Base-by-base conservation (phyloP, 1,139 yeast species). In the Suhomyces wounanorum region DNA sequence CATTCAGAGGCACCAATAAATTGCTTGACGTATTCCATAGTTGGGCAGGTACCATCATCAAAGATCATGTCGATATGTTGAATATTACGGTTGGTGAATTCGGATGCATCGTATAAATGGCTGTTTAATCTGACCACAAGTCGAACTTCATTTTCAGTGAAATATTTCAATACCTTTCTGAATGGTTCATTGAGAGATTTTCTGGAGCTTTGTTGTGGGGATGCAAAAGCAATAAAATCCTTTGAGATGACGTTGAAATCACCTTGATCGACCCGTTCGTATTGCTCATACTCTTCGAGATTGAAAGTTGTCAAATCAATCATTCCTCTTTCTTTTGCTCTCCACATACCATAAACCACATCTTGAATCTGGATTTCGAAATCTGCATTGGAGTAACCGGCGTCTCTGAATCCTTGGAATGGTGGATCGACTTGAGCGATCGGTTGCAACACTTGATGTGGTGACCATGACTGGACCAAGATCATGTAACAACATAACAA, bases 31-130 rank as follows among this genome's bases (percentile, higher is more conserved):
- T 85, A 89, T 17, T 91, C 95, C 81, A 94, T 79, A 11, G 96
- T 89, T 11, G 99, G 99, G 65, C 98, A 94, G 1, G 99, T 92
- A 28, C 99, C 99, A 68, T 94, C 99, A 62, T 94, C 99, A 67
- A 94, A 94, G 43, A 94, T 89, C 89, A 94, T 87, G 67, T 94
- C 99, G 38, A 92, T 76, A 66, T 94, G 99, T 62, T 88, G 86
- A 58, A 94, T 89, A 8, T 89, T 92, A 52, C 90, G 77, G 57
- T 84, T 84, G 56, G 88, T 89, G 66, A 94, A 94, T 65, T 92
- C 96, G 38, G 74, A 74, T 49, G 87, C 85, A 63, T 92, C 95
- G 70, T 94, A 94, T 49, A 94, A 77, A 61, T 89, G 97, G 1
- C 97, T 89, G 67, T 94, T 94, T 54, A 94, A 79, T 62, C 99